These are phyloP conservation scores for Calonectria fujianensis DNA, from an alignment of 2,329 filamentous ascomycete genomes.

Conservation along the genomic window DNA sequence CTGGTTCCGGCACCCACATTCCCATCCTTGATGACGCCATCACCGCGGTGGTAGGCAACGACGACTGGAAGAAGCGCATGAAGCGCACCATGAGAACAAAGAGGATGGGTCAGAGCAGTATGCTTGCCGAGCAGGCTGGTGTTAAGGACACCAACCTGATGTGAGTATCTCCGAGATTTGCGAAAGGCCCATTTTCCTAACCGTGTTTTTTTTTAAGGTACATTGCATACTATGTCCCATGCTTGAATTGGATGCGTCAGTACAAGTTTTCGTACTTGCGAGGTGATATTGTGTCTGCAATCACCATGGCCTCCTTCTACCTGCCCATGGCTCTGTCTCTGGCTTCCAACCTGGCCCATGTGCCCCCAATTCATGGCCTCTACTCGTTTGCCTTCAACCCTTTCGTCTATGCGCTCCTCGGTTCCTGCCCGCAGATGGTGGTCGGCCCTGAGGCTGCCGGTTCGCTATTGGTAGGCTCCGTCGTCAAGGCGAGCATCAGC, in stretches of 20 bases:
- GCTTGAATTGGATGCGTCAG: conserved; percentile 91
- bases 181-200: conserved; percentile 34
- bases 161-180: conserved; percentile 68
- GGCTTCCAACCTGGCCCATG: conserved; percentile 92
- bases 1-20: conserved; percentile 57
- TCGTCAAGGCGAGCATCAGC: conserved; percentile 86
- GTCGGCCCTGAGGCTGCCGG: conserved; percentile 97
- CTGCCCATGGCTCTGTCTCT: conserved; percentile 97
- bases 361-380: conserved; percentile 93
- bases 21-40: conserved; percentile 63
- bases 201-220: conserved; percentile 76
- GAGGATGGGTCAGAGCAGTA: conserved; percentile 83
- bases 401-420: conserved; percentile 91
- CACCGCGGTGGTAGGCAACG: conserved; percentile 61
- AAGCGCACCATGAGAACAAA: conserved; percentile 73
- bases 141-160: conserved; percentile 84
- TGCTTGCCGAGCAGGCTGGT: conserved; percentile 82
- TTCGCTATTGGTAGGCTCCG: conserved; percentile 90
- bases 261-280: conserved; percentile 88
- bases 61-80: conserved; percentile 70
- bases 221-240: conserved; percentile 93
- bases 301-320: conserved; percentile 99
- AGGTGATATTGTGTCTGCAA: conserved; percentile 89
- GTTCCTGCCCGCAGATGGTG: conserved; percentile 93
- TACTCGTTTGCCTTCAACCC: conserved; percentile 97